These are phyloP conservation scores for Lasiosphaeris hirsuta DNA, from an alignment of 495 filamentous ascomycete species.

Conservation along the genomic window DNA sequence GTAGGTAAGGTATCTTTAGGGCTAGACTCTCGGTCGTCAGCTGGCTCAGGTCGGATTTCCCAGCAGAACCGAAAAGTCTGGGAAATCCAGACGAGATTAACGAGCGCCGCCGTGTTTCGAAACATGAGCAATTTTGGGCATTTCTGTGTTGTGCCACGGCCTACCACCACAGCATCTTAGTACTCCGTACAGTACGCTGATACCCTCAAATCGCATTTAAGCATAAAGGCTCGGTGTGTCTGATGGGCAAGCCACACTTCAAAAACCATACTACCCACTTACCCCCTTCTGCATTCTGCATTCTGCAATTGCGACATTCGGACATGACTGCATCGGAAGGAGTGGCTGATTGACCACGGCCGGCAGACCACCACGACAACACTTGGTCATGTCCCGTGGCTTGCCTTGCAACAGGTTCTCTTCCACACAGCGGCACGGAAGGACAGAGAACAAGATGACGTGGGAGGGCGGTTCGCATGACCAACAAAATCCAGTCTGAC, in stretches of 20 bases:
- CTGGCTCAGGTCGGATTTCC: neutral
- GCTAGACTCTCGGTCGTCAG: neutral
- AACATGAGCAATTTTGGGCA: neutral
- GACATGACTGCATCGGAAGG: no score
- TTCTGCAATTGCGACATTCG: no score
- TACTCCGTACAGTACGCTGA: no score
- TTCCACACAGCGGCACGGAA: constrained; percentile 11
- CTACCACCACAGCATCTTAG: neutral
- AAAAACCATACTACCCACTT: neutral
- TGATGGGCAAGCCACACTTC: constrained; percentile 3
- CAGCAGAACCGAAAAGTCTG: neutral
- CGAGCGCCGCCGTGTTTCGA: constrained; percentile 7
- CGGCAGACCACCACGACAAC: neutral
- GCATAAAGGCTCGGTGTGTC: constrained; percentile 19
- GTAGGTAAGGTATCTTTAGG: no score
- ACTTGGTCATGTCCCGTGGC: constrained; percentile 9
- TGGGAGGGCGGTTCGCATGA: constrained; percentile 6
- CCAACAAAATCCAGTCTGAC: neutral
- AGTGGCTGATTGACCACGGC: neutral
- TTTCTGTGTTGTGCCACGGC: neutral
- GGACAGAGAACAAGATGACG: constrained; percentile 25
- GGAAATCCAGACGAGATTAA: constrained; percentile 1
- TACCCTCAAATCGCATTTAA: constrained; percentile 14
- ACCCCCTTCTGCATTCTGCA: neutral
- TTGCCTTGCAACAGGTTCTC: constrained; percentile 1